These are phyloP conservation scores for Astrothelium subdiscretum DNA, from an alignment of 495 filamentous ascomycete genomes.

Conservation along the genomic window DNA sequence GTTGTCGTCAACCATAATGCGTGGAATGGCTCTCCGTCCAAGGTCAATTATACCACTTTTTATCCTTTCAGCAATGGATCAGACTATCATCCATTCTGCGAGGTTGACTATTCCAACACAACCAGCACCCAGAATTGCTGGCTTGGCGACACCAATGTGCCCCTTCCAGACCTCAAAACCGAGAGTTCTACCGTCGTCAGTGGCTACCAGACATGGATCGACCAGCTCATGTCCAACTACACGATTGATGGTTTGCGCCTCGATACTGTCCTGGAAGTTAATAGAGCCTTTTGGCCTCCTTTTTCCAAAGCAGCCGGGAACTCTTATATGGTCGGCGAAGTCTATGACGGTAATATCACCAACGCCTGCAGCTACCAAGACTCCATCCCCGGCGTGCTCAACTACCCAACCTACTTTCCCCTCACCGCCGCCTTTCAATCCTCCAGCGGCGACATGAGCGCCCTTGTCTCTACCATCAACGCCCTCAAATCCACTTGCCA, in stretches of 20 bases:
- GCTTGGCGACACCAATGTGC: conserved; percentile 50
- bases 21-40: conserved; percentile 37
- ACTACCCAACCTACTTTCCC: conserved; percentile 60
- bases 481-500: conserved; percentile 31
- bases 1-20: conserved; percentile 18
- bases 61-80: conserved; percentile 50
- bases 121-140: conserved; percentile 41
- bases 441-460: conserved; percentile 13
- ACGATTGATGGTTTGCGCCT: conserved; percentile 63
- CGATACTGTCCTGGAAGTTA: conserved; percentile 59
- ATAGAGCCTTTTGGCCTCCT: conserved; percentile 52
- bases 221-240: conserved; percentile 51
- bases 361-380: conserved; percentile 54
- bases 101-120: conserved; percentile 52
- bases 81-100: conserved; percentile 59
- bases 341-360: conserved; percentile 47
- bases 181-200: conserved; percentile 40
- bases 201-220: conserved; percentile 56
- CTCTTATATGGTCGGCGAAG: conserved; percentile 52
- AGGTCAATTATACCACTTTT: conserved; percentile 50
- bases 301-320: conserved; percentile 57
- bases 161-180: conserved; percentile 61
- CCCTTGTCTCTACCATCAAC: conserved; percentile 14
- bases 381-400: conserved; percentile 48
- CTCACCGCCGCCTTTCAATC: conserved; percentile 47